Conservation (phyloP, 2,329 filamentous ascomycete genomes). For the Epichloe sp. region DNA sequence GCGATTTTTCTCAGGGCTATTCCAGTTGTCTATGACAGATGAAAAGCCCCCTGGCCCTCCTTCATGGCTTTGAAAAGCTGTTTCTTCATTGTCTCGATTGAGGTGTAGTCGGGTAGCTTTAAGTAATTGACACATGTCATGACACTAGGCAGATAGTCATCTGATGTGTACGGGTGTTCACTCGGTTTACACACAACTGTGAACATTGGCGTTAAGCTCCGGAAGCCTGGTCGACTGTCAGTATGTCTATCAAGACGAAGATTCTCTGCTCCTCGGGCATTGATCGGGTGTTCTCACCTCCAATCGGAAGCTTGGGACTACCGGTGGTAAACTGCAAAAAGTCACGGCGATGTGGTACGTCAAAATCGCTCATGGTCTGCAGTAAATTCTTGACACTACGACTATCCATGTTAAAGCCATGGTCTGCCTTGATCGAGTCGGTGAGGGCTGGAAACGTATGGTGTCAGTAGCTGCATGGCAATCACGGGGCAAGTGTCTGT, state of each 20-base stretch:
- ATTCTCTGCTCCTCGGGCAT: background rate
- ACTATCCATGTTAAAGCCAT: conserved; percentile 98
- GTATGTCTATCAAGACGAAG: conserved; percentile 5
- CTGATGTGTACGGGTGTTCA: conserved; percentile 81
- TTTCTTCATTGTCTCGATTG: conserved; percentile 59
- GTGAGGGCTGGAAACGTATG: conserved; percentile 55
- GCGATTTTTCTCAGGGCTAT: background rate
- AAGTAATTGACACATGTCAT: conserved; percentile 99
- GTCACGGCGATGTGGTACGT: conserved; percentile 62
- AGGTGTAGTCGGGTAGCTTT: conserved; percentile 90
- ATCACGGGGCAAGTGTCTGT: background rate
- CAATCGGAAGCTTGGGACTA: conserved; percentile 94
- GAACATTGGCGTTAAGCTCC: conserved; percentile 93
- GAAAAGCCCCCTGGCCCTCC: conserved; percentile 92
- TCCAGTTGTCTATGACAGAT: conserved; percentile 52
- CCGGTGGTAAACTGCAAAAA: conserved; percentile 97
- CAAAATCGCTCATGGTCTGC: conserved; percentile 86
- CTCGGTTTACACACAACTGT: conserved; percentile 99
- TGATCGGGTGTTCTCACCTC: conserved; percentile 50
- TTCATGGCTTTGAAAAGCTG: conserved; percentile 76
- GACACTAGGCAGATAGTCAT: conserved; percentile 97
- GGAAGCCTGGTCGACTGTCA: conserved; percentile 59
- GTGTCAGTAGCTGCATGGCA: background rate
- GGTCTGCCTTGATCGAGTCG: conserved; percentile 97
- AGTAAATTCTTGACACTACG: conserved; percentile 86